Evolutionary conservation across 2,329 filamentous ascomycete genomes (phyloP).

Genomic region (Scedosporium apiospermum): DNA sequence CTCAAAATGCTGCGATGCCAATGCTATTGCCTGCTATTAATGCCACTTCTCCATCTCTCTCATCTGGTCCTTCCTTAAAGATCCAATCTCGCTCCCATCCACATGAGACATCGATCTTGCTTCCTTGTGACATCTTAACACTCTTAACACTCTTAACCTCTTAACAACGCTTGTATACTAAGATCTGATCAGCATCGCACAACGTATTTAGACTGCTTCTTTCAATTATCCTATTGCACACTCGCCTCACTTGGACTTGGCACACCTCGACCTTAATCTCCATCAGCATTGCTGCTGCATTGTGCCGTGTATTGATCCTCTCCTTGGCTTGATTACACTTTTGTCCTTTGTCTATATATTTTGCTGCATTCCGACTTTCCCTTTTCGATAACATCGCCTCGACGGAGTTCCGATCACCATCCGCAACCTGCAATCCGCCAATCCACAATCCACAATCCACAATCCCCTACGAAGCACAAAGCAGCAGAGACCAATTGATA

Average conservation of each 20-base stretch:
- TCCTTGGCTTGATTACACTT: background rate
- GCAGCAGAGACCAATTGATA: too few species aligned
- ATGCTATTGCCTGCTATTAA: too few species aligned
- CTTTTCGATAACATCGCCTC: background rate
- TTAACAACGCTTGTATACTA: background rate
- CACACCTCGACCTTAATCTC: background rate
- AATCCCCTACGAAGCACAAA: too few species aligned
- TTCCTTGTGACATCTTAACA: background rate
- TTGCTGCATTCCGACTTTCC: background rate
- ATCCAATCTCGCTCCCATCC: background rate
- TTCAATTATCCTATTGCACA: too few species aligned
- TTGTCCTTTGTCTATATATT: background rate
- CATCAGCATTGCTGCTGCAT: background rate
- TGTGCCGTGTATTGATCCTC: background rate
- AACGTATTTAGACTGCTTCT: background rate
- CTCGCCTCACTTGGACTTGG: too few species aligned
- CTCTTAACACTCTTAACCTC: background rate
- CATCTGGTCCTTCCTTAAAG: background rate
- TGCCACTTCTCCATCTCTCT: background rate
- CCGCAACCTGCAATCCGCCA: too few species aligned
- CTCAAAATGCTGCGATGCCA: background rate
- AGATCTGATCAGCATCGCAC: background rate
- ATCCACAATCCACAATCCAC: too few species aligned
- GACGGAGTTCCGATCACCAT: too few species aligned
- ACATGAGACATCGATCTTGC: slow-evolving; percentile 1